These are phyloP conservation scores for Pleodorina starrii DNA, from an alignment of 139 green algal genomes.

Conservation along the genomic window DNA sequence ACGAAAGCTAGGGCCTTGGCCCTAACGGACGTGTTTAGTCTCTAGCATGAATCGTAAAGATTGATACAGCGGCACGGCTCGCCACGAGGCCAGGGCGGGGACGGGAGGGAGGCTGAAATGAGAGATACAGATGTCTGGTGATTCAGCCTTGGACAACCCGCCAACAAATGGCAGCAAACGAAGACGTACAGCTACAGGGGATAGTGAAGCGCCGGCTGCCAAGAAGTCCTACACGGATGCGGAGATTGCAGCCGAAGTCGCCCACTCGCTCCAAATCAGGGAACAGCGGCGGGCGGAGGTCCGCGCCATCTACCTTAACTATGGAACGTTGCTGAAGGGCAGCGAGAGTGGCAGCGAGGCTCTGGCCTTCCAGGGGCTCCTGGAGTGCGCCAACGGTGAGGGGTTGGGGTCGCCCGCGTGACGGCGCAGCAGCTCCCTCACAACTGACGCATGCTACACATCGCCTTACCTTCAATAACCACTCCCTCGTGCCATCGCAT, in stretches of 20 bases:
- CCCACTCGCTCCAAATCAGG: not conserved
- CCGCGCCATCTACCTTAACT: conserved; percentile 20
- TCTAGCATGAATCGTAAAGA: too few relatives aligned
- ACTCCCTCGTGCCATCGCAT: too few relatives aligned
- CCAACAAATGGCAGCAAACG: conserved; percentile 23
- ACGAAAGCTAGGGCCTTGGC: too few relatives aligned
- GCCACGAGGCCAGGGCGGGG: not conserved
- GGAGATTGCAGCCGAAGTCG: not conserved
- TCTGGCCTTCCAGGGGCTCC: conserved; percentile 34
- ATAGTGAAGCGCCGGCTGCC: not conserved
- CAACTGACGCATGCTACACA: too few relatives aligned
- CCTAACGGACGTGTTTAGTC: too few relatives aligned
- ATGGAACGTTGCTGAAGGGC: conserved; percentile 20
- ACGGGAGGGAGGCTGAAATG: conserved; percentile 11
- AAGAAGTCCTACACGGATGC: conserved; percentile 2
- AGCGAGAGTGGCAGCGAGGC: conserved; percentile 12
- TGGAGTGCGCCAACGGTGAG: conserved; percentile 39
- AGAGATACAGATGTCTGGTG: conserved; percentile 4
- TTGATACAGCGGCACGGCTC: not conserved
- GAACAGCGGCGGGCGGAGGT: conserved; percentile 35
- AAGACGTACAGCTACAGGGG: not conserved
- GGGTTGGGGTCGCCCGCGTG: not conserved
- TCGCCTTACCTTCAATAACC: not conserved
- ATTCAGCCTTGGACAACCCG: conserved; percentile 18
- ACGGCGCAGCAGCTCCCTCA: not conserved